phyloP scores from a whole-genome alignment of 2,329 filamentous ascomycete species.

The Pseudogymnoascus sp. region DNA sequence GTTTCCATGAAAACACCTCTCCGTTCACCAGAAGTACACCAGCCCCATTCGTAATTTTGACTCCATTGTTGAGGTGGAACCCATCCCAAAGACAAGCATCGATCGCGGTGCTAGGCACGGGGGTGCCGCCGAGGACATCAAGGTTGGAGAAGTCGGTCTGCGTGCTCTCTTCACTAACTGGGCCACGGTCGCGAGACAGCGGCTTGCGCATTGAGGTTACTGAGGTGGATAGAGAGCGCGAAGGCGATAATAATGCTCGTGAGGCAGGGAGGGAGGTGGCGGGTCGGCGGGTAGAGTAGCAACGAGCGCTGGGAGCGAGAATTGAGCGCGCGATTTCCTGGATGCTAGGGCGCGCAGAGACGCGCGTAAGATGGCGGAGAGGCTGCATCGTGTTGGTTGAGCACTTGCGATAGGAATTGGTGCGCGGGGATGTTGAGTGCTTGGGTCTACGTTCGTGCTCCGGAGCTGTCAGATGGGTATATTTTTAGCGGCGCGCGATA shows the following conservation, averaged over 20 bases:
- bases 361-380: not conserved
- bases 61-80: slow-evolving; percentile 78
- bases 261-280: not conserved
- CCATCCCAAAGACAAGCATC: slow-evolving; percentile 77
- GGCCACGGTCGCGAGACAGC: slow-evolving; percentile 49
- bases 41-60: slow-evolving; percentile 58
- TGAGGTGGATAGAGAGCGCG: slow-evolving; percentile 5
- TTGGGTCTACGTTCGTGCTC: not conserved
- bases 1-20: slow-evolving; percentile 82
- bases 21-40: slow-evolving; percentile 76
- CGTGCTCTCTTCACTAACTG: slow-evolving; percentile 52
- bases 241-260: not conserved
- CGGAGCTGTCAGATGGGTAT: not conserved
- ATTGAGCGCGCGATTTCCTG: slow-evolving; percentile 4
- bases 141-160: slow-evolving; percentile 65
- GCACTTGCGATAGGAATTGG: not conserved
- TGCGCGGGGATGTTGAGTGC: not conserved
- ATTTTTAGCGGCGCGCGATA: slow-evolving; percentile 1
- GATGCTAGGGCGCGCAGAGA: not conserved
- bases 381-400: not conserved
- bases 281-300: not conserved
- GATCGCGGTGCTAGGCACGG: slow-evolving; percentile 71
- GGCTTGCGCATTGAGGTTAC: slow-evolving; percentile 22
- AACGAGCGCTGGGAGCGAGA: not conserved
- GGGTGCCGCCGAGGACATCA: slow-evolving; percentile 69